phyloP scores from a whole-genome alignment of 208 protist genomes.

The Phytomonas francai region DNA sequence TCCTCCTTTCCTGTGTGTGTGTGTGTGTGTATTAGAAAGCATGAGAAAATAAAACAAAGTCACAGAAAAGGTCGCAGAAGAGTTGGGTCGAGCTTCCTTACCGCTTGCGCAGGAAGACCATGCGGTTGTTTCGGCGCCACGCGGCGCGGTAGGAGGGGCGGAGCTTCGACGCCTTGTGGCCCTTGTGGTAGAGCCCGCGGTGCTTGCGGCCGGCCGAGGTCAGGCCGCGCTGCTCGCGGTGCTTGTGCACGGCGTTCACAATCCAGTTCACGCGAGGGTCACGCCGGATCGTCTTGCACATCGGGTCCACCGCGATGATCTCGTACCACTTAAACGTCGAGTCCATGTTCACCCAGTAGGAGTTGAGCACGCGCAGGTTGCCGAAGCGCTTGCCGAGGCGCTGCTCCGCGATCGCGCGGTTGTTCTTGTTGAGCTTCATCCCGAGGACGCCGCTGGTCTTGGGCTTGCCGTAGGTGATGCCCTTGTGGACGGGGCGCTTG shows the following conservation, averaged over 20 bases:
- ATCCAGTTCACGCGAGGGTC: conserved; percentile 99
- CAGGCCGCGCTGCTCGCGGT: conserved; percentile 97
- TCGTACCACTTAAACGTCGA: conserved; percentile 97
- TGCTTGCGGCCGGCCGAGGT: conserved; percentile 95
- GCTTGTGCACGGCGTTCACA: conserved; percentile 94
- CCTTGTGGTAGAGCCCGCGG: conserved; percentile 96
- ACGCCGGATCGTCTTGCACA: conserved; percentile 95
- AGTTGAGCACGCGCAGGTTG: conserved; percentile 99
- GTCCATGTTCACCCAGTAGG: conserved; percentile 99
- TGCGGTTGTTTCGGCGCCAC: conserved; percentile 98
- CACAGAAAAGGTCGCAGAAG: conserved; percentile 1
- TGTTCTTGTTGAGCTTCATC: conserved; percentile 95
- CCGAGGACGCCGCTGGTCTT: conserved; percentile 95
- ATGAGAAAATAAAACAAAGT: neutral
- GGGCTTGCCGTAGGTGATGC: conserved; percentile 99
- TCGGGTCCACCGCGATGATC: conserved; percentile 98
- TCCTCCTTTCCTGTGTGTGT: neutral
- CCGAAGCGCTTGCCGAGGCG: conserved; percentile 94
- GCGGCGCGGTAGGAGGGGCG: conserved; percentile 93
- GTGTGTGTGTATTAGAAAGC: too few species aligned
- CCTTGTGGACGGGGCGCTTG: conserved; percentile 96
- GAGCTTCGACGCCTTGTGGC: conserved; percentile 91
- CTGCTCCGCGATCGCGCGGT: conserved; percentile 96
- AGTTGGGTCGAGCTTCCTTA: conserved; percentile 19
- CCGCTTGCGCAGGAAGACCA: conserved; percentile 90